Percentiles rank a stretch among this genome's conserved stretches.
Evolutionary conservation across 1,284 basidiomycete genomes (phyloP).

Genomic region (Tylopilus orsonianus): DNA sequence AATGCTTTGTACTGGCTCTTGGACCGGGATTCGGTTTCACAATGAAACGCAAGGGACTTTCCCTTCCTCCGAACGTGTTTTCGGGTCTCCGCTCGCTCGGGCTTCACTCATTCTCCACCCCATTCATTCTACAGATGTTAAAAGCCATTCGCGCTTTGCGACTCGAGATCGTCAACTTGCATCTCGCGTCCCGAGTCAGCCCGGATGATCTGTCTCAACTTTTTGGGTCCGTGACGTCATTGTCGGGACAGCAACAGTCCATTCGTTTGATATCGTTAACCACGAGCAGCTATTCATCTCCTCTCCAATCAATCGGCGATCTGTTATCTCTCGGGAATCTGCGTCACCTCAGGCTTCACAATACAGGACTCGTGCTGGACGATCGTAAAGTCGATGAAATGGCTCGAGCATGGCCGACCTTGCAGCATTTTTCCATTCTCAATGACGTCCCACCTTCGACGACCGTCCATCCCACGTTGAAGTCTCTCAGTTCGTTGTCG

Average conservation of each 20-base stretch:
- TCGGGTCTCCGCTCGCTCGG: constrained; percentile 18
- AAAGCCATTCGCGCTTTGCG: constrained; percentile 11
- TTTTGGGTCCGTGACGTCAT: constrained; percentile 10
- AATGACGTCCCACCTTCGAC: constrained; percentile 19
- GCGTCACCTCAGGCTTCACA: constrained; percentile 17
- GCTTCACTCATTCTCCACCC: constrained; percentile 21
- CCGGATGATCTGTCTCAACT: constrained; percentile 14
- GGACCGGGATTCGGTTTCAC: constrained; percentile 11
- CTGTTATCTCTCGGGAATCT: constrained; percentile 15
- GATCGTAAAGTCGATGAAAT: constrained; percentile 22
- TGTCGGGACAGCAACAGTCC: constrained; percentile 15
- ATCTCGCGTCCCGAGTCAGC: constrained; percentile 20
- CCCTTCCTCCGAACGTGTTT: constrained; percentile 12
- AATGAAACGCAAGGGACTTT: constrained; percentile 9
- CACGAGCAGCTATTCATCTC: constrained; percentile 13
- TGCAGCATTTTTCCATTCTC: constrained; percentile 22
- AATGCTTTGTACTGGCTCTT: constrained; percentile 21
- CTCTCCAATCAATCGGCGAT: constrained; percentile 15
- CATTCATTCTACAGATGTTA: constrained; percentile 17
- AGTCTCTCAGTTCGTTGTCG: constrained; percentile 11
- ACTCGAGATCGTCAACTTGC: constrained; percentile 21
- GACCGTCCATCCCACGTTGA: constrained; percentile 19
- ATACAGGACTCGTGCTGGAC: constrained; percentile 19
- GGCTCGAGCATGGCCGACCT: constrained; percentile 22
- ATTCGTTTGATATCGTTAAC: constrained; percentile 17